These are phyloP conservation scores for Ustilago bromivora DNA, from an alignment of 1,284 basidiomycete genomes.

Conservation along the genomic window DNA sequence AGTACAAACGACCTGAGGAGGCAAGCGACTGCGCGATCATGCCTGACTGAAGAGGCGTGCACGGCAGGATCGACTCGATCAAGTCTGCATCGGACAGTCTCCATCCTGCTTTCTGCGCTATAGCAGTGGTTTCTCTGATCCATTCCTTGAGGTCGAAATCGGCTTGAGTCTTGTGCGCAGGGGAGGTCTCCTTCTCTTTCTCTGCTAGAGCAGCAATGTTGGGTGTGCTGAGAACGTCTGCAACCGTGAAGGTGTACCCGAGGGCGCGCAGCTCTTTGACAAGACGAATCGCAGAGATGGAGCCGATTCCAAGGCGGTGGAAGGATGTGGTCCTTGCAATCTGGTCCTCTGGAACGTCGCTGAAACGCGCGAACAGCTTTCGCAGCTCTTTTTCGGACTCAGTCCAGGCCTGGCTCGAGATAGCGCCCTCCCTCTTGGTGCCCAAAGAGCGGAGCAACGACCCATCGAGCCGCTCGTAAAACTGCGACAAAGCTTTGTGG, in stretches of 20 bases:
- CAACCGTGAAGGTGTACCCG: constrained; percentile 44
- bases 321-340: constrained; percentile 54
- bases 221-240: constrained; percentile 50
- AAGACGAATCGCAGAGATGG: constrained; percentile 62
- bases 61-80: constrained; percentile 53
- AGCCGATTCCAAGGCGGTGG: constrained; percentile 66
- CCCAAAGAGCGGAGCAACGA: constrained; percentile 30
- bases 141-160: constrained; percentile 12
- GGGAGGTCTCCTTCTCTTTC: constrained; percentile 11
- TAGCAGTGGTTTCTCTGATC: constrained; percentile 5
- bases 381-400: constrained; percentile 40
- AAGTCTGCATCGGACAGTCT: constrained; percentile 26
- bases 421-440: constrained; percentile 20
- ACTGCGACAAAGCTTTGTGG: constrained; percentile 40
- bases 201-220: constrained; percentile 50
- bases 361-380: constrained; percentile 32
- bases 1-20: constrained; percentile 52
- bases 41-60: constrained; percentile 66
- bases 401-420: constrained; percentile 29
- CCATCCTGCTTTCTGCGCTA: constrained; percentile 23
- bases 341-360: constrained; percentile 27
- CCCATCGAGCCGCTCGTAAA: constrained; percentile 41
- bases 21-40: constrained; percentile 64
- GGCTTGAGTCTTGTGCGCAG: background rate
- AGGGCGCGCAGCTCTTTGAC: constrained; percentile 34